A percentile compares a stretch with the other conserved stretches of the same genome.
Evolutionary conservation across 495 filamentous ascomycete species (phyloP).

Genomic region (Pyrenula massariospora): DNA sequence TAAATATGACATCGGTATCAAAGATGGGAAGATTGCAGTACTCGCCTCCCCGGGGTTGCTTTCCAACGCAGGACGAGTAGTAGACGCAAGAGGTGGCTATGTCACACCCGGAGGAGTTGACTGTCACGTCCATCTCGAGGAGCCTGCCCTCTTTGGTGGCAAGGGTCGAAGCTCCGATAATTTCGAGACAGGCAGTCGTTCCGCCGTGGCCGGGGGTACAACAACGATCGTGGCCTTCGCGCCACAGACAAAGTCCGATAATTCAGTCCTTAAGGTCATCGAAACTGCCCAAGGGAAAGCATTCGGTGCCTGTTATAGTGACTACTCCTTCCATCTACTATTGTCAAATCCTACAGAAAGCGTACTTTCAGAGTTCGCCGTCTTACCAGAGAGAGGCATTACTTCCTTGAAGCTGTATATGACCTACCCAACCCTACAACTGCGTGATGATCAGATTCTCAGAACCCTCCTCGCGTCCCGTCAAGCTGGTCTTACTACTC

Average conservation of each 20-base stretch:
- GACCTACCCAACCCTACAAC: slow-evolving; percentile 46
- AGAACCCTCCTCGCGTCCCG: slow-evolving; percentile 40
- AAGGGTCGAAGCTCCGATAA: slow-evolving; percentile 33
- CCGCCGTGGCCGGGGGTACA: slow-evolving; percentile 47
- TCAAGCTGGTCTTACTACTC: slow-evolving; percentile 36
- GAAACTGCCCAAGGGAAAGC: slow-evolving; percentile 34
- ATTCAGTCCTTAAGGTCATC: slow-evolving; percentile 35
- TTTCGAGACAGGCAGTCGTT: slow-evolving; percentile 36
- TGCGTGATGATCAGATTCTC: slow-evolving; percentile 44
- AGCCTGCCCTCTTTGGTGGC: slow-evolving; percentile 30
- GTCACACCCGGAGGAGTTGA: slow-evolving; percentile 32
- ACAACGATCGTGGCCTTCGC: slow-evolving; percentile 51
- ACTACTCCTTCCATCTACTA: slow-evolving; percentile 52
- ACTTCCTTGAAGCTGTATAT: slow-evolving; percentile 51
- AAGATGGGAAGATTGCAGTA: slow-evolving; percentile 37
- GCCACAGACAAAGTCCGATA: slow-evolving; percentile 35
- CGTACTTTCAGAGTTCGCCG: slow-evolving; percentile 32
- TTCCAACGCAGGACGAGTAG: slow-evolving; percentile 7
- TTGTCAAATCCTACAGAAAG: slow-evolving; percentile 35
- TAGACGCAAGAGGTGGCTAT: slow-evolving; percentile 19
- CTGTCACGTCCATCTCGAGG: slow-evolving; percentile 30
- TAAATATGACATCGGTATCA: slow-evolving; percentile 38
- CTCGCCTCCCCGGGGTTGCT: slow-evolving; percentile 24
- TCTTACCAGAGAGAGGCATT: slow-evolving; percentile 36
- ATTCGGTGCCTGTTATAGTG: slow-evolving; percentile 35